Conservation (phyloP, 352 stramenopile genomes). For the Phytophthora pinifolia region DNA sequence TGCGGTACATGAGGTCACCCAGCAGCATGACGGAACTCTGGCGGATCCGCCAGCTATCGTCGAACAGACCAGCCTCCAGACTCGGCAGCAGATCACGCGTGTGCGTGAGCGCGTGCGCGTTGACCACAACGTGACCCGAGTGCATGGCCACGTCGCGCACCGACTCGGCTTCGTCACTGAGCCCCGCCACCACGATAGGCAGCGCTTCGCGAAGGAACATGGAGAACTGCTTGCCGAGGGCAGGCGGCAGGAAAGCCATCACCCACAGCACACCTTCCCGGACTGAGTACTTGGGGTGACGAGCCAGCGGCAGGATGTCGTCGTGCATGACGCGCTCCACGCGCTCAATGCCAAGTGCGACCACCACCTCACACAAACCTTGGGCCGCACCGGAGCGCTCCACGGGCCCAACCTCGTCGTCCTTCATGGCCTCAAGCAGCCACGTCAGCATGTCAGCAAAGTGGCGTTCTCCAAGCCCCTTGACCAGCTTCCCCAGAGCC, state of each 20-base stretch:
- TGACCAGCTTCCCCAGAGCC: constrained; percentile 94
- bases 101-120: constrained; percentile 95
- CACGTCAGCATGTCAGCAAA: constrained; percentile 96
- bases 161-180: constrained; percentile 98
- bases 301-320: constrained; percentile 95
- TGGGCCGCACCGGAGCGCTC: constrained; percentile 98
- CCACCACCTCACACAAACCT: constrained; percentile 96
- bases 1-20: constrained; percentile 95
- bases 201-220: constrained; percentile 94
- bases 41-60: constrained; percentile 99
- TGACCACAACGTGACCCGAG: constrained; percentile 98
- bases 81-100: constrained; percentile 97
- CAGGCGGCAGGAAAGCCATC: constrained; percentile 97
- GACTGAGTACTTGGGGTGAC: constrained; percentile 94
- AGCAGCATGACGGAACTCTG: constrained; percentile 97
- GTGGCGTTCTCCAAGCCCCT: constrained; percentile 95
- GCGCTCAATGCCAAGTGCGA: constrained; percentile 78
- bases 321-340: constrained; percentile 82
- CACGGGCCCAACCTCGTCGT: constrained; percentile 91
- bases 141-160: constrained; percentile 98
- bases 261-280: constrained; percentile 99
- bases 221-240: constrained; percentile 93
- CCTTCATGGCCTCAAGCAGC: constrained; percentile 96
- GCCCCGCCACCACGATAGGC: constrained; percentile 95
- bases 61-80: constrained; percentile 95